Evolutionary conservation across 73 alveolate genomes (phyloP).

Genomic region (Tetrahymena elliotti): DNA sequence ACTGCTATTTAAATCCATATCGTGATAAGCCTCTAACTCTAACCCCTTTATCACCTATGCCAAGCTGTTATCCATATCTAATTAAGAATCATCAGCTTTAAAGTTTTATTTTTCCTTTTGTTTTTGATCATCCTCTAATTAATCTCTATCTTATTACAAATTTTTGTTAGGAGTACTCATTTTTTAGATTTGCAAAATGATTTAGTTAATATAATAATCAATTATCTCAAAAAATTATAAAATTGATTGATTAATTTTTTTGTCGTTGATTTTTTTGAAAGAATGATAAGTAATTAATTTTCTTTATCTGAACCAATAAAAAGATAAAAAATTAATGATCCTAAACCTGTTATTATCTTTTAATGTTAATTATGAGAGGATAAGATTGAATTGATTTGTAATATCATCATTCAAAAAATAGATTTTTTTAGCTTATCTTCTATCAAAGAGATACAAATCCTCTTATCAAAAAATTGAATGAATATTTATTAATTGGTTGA

Average conservation of each 20-base stretch:
- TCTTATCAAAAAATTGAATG: not conserved
- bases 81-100: not conserved
- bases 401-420: not conserved
- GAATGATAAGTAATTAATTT: not conserved
- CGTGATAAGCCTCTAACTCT: not conserved
- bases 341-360: not conserved
- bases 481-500: not conserved
- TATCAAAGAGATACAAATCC: not conserved
- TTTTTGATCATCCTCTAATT: too few species aligned
- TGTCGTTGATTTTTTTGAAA: not conserved
- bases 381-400: too few species aligned
- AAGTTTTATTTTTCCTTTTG: not conserved
- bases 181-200: not conserved
- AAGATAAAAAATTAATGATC: not conserved
- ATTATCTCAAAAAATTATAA: too few species aligned
- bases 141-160: not conserved
- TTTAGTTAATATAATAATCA: not conserved
- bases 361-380: not conserved
- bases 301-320: not conserved
- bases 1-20: not conserved
- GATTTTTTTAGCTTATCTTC: not conserved
- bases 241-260: not conserved
- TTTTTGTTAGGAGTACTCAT: not conserved
- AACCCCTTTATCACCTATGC: not conserved
- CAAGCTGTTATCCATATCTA: not conserved